phyloP scores from a whole-genome alignment of 208 protist species.

The Trypanosoma vivax region DNA sequence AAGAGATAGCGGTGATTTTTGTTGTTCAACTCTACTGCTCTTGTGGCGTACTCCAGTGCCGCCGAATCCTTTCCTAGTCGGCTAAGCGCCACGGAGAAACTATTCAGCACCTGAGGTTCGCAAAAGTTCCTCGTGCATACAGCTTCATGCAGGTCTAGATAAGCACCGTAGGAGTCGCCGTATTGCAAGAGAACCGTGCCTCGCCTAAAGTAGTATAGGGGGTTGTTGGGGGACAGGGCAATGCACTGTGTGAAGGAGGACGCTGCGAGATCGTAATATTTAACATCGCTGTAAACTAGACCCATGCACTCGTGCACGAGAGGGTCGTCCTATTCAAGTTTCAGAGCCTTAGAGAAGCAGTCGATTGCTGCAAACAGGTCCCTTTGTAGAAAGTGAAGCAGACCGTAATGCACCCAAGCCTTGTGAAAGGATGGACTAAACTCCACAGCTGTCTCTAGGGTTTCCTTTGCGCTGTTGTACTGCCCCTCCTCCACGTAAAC shows the following conservation, averaged over 20 bases:
- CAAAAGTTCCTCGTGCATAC: conserved; percentile 19
- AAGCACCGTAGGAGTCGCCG: conserved; percentile 36
- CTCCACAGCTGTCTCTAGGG: conserved; percentile 32
- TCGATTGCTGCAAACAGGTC: conserved; percentile 43
- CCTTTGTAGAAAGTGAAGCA: conserved; percentile 37
- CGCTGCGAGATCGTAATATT: conserved; percentile 69
- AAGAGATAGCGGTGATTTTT: conserved; percentile 24
- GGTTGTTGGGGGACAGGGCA: conserved; percentile 20
- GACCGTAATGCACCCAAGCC: conserved; percentile 44
- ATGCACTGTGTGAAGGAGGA: conserved; percentile 66
- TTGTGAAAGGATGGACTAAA: conserved; percentile 27
- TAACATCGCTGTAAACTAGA: conserved; percentile 60
- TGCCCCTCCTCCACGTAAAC: conserved; percentile 30
- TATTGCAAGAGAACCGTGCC: conserved; percentile 28
- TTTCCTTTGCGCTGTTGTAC: conserved; percentile 24
- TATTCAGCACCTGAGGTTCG: conserved; percentile 38
- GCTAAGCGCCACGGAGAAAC: conserved; percentile 39
- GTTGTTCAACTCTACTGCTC: conserved; percentile 20
- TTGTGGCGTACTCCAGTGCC: conserved; percentile 38
- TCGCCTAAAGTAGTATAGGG: conserved; percentile 41
- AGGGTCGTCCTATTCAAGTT: conserved; percentile 28
- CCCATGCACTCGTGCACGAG: conserved; percentile 61
- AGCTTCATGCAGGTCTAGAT: conserved; percentile 28
- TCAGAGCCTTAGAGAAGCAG: conserved; percentile 36
- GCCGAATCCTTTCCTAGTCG: conserved; percentile 31